Evolutionary conservation across 768 basidiomycete genomes (phyloP).

Genomic region (Termitomyces sp.): DNA sequence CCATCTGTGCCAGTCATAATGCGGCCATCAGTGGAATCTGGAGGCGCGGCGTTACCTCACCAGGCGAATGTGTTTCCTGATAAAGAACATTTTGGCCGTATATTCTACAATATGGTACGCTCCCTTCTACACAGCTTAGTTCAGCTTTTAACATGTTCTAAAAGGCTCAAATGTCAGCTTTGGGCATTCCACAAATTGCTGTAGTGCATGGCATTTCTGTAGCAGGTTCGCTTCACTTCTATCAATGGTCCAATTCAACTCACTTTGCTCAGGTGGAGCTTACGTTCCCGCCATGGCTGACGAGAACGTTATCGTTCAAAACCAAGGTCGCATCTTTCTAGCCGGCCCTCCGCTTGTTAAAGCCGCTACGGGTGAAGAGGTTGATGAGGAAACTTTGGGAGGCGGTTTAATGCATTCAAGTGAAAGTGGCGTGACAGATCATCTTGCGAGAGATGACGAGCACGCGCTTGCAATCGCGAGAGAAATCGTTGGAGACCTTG

Average conservation of each 20-base stretch:
- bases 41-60: constrained; percentile 87
- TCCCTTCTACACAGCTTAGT: neutral
- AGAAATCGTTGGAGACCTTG: constrained; percentile 73
- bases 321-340: constrained; percentile 91
- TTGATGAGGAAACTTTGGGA: constrained; percentile 90
- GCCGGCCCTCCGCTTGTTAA: constrained; percentile 94
- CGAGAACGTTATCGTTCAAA: constrained; percentile 85
- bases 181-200: constrained; percentile 88
- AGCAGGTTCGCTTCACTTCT: constrained; percentile 46
- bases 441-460: constrained; percentile 79
- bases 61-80: constrained; percentile 96
- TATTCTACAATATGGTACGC: constrained; percentile 93
- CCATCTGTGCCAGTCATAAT: neutral
- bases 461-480: constrained; percentile 80
- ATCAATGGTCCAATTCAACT: neutral
- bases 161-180: constrained; percentile 88
- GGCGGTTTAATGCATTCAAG: constrained; percentile 89
- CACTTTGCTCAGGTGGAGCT: constrained; percentile 58
- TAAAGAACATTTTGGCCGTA: constrained; percentile 91
- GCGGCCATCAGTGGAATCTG: constrained; percentile 71
- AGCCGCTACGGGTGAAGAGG: constrained; percentile 89
- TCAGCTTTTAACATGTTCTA: neutral
- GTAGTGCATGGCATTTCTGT: constrained; percentile 94
- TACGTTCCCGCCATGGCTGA: constrained; percentile 98
- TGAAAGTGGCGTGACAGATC: constrained; percentile 89